Evolutionary conservation across 148 eudicot species (phyloP), one percentile per base, ranked within the genome.

Genomic region (Hydrangea macrophylla): DNA sequence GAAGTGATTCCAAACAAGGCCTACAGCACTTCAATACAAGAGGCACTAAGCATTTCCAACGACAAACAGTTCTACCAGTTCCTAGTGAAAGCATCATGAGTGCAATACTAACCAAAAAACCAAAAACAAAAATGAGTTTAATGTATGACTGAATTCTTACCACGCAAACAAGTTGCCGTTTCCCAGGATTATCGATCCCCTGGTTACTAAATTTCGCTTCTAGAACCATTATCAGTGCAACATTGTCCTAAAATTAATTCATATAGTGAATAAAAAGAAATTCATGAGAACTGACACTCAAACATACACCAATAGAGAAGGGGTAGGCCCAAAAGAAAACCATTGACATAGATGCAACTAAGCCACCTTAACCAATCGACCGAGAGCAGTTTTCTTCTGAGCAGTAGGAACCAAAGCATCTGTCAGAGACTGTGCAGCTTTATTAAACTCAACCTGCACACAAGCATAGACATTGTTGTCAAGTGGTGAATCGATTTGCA

Each of bases 121-220:
- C 15, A 26, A 28, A 62, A 61, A 23, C n/a, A n/a, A n/a, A n/a
- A n/a, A n/a, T n/a, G n/a, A n/a, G n/a, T n/a, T n/a, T n/a, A n/a
- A n/a, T n/a, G n/a, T 33, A 27, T 50, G 2, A 28, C 20, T 64
- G 51, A 31, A 53, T 74, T 61, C 96, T 84, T 79, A 95, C 99
- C 90, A 95, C 99, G 77, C 99, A 95, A 75, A 95, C 96, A 73
- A 95, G 97, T 68, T 95, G 99, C 25, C 97, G 88, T 72, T 89
- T 95, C 78, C 93, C 97, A 69, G 82, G 96, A 72, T 80, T 89
- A 70, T 95, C 99, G 69, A 79, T 73, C 35, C 88, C 92, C 66
- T 85, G 97, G 76, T 95, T 79, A 68, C 87, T 73, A 70, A 91
- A 95, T 77, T 91, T 95, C 67, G 96, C 92, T 83, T 95, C 99